phyloP scores from a whole-genome alignment of 2,329 filamentous ascomycete genomes.

The Aspergillus fijiensis region DNA sequence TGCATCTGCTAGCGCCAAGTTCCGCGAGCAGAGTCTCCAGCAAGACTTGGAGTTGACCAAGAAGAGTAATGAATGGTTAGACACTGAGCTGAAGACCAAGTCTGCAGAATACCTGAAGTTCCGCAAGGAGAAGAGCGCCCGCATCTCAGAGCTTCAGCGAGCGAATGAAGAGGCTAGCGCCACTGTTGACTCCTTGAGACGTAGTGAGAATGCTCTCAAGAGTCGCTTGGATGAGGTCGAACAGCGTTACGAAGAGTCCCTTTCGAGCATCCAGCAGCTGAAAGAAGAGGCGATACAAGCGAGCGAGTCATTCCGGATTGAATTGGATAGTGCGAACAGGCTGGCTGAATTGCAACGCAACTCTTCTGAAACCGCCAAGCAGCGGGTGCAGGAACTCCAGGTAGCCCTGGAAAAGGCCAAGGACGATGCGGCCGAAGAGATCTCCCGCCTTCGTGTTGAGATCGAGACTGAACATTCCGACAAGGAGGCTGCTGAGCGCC shows the following conservation, averaged over 20 bases:
- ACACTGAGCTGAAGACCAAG: conserved; percentile 88
- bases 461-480: conserved; percentile 59
- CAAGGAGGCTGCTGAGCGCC: conserved; percentile 61
- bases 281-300: conserved; percentile 77
- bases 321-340: conserved; percentile 76
- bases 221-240: conserved; percentile 80
- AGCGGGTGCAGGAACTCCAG: conserved; percentile 59
- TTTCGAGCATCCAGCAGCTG: conserved; percentile 78
- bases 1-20: conserved; percentile 76
- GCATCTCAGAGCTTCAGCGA: conserved; percentile 83
- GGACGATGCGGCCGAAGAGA: conserved; percentile 62
- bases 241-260: conserved; percentile 80
- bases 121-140: conserved; percentile 90
- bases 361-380: conserved; percentile 59
- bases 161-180: conserved; percentile 81
- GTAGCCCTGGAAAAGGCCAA: conserved; percentile 57
- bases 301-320: conserved; percentile 83
- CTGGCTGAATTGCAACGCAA: conserved; percentile 71
- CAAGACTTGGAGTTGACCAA: conserved; percentile 88
- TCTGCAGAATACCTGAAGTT: conserved; percentile 82
- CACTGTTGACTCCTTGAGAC: conserved; percentile 72
- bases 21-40: conserved; percentile 83
- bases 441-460: conserved; percentile 54
- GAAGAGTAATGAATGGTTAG: conserved; percentile 90
- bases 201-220: conserved; percentile 76